These are phyloP conservation scores for Rhynchospora breviuscula DNA, from an alignment of 176 grass and related monocot species.

Conservation along the genomic window DNA sequence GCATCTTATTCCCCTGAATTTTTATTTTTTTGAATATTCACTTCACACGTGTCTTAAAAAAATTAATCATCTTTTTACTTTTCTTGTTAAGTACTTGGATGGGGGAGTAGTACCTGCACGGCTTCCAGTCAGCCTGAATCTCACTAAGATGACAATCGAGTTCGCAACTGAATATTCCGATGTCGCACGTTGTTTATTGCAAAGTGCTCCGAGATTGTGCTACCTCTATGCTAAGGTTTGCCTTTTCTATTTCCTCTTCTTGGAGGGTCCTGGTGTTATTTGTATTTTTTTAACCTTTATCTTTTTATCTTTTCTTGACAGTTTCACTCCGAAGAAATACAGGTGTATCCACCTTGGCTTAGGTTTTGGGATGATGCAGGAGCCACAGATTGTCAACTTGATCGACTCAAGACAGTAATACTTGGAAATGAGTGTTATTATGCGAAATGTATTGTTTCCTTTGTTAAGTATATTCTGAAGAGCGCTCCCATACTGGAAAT, in stretches of 20 bases:
- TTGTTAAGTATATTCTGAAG: not conserved
- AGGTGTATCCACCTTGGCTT: not conserved
- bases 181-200: not conserved
- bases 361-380: not conserved
- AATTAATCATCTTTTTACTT: not conserved
- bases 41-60: not conserved
- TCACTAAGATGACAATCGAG: not conserved
- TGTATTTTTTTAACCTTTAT: not conserved
- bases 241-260: not conserved
- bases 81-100: not conserved
- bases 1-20: not conserved
- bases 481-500: no score
- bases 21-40: not conserved
- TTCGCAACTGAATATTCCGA: not conserved
- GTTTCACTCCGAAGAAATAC: not conserved
- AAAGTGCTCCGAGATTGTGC: not conserved
- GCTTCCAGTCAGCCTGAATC: not conserved
- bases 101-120: not conserved
- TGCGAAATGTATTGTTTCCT: not conserved
- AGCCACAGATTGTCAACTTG: not conserved
- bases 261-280: not conserved
- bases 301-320: not conserved
- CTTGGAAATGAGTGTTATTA: not conserved
- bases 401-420: not conserved
- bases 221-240: not conserved